Conservation (phyloP, 1,139 yeast species). For the Lodderomyces oxycetoniae region DNA sequence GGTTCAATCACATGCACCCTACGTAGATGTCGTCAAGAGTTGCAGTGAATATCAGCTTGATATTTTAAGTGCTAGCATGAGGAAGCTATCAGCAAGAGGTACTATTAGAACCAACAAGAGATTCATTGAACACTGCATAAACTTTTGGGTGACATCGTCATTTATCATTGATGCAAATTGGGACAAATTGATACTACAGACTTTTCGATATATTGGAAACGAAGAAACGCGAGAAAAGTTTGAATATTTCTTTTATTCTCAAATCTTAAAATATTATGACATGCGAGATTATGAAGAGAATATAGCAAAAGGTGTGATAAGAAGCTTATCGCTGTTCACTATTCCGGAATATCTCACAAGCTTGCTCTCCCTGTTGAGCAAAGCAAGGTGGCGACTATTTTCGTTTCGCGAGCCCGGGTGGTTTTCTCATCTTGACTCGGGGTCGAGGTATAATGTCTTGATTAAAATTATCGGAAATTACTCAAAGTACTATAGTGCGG, state of each 20-base stretch:
- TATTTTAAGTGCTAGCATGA: neutral
- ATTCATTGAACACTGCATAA: conserved; percentile 25
- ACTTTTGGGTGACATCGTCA: conserved; percentile 27
- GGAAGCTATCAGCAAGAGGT: no score
- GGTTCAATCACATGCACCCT: no score
- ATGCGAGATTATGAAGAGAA: conserved; percentile 13
- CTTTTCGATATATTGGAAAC: conserved; percentile 40
- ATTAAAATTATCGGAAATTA: neutral
- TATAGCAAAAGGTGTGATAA: conserved; percentile 16
- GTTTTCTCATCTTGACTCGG: no score
- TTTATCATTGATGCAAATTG: conserved; percentile 26
- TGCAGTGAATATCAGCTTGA: neutral
- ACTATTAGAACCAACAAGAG: no score
- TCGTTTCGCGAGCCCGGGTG: no score
- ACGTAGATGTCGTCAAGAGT: neutral
- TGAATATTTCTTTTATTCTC: conserved; percentile 25
- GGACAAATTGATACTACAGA: conserved; percentile 36
- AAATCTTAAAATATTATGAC: conserved; percentile 22
- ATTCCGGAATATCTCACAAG: conserved; percentile 27
- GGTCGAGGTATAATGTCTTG: no score
- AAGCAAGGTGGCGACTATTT: no score
- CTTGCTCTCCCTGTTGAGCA: conserved; percentile 12
- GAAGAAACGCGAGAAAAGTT: conserved; percentile 34
- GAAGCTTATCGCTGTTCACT: conserved; percentile 23
- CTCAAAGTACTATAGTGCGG: no score